Evolutionary conservation across 257 asterid species (phyloP).

Genomic region (Solanum lignicaule): DNA sequence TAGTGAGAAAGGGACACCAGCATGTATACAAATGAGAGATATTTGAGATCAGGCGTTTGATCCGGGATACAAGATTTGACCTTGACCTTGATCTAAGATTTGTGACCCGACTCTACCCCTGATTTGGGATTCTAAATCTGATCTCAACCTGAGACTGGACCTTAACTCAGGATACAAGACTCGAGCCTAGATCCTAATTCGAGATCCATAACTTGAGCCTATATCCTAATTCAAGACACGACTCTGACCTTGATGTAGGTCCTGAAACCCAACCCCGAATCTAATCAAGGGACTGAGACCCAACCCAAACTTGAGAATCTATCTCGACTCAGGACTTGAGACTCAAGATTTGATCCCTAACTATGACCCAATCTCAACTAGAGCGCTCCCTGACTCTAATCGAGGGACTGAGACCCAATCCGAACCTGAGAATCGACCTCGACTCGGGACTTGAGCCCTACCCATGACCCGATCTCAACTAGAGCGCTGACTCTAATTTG

Average conservation of each 20-base stretch:
- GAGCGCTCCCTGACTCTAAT: not conserved
- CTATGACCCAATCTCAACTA: not conserved
- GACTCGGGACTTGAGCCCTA: not conserved
- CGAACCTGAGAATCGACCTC: not conserved
- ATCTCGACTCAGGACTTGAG: not conserved
- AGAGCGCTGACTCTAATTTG: accelerated
- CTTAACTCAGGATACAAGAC: not conserved
- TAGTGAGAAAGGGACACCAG: not conserved
- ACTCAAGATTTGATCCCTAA: not conserved
- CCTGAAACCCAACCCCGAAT: not conserved
- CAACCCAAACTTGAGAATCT: not conserved
- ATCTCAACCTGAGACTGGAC: not conserved
- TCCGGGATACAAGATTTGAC: not conserved
- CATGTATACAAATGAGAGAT: not conserved
- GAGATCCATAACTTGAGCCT: not conserved
- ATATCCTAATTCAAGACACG: not conserved
- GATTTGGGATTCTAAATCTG: not conserved
- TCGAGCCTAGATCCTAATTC: not conserved
- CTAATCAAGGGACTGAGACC: not conserved
- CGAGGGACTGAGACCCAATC: not conserved
- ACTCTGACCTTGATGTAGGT: not conserved
- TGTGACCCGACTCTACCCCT: not conserved
- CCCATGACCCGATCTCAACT: not conserved
- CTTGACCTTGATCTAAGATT: not conserved
- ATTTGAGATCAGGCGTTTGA: not conserved